Evolutionary conservation across 768 basidiomycete species (phyloP).

Genomic region (Hebeloma cylindrosporum): DNA sequence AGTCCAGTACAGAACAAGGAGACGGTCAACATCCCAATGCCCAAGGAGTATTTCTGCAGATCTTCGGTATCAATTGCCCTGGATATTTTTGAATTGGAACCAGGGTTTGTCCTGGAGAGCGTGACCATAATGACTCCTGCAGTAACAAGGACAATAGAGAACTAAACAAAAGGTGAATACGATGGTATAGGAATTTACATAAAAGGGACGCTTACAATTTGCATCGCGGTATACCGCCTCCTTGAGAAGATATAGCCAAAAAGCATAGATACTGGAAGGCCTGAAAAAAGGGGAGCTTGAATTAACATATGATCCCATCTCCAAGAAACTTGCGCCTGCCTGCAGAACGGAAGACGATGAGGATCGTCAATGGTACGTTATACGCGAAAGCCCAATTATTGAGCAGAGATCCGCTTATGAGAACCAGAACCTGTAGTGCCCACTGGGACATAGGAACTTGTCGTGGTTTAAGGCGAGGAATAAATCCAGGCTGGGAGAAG

Average conservation of each 20-base stretch:
- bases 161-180: slow-evolving; percentile 33
- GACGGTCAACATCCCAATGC: slow-evolving; percentile 65
- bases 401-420: slow-evolving; percentile 65
- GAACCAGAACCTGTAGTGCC: slow-evolving; percentile 68
- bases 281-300: slow-evolving; percentile 41
- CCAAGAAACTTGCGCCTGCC: slow-evolving; percentile 39
- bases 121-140: slow-evolving; percentile 73
- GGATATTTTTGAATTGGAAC: slow-evolving; percentile 22
- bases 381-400: slow-evolving; percentile 84
- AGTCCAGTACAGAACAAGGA: slow-evolving; percentile 68
- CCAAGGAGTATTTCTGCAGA: slow-evolving; percentile 51
- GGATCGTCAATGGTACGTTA: slow-evolving; percentile 71
- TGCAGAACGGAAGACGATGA: slow-evolving; percentile 85
- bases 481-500: slow-evolving; percentile 29
- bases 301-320: slow-evolving; percentile 7
- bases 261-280: slow-evolving; percentile 75
- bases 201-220: slow-evolving; percentile 52
- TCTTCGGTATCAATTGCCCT: slow-evolving; percentile 30
- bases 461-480: slow-evolving; percentile 61
- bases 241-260: slow-evolving; percentile 61
- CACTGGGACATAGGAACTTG: slow-evolving; percentile 69
- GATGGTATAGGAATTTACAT: background rate
- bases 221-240: slow-evolving; percentile 55
- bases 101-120: slow-evolving; percentile 50
- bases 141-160: slow-evolving; percentile 67